These are phyloP conservation scores for Setaria viridis DNA, from an alignment of 202 grass and related monocot genomes.

Conservation along the genomic window DNA sequence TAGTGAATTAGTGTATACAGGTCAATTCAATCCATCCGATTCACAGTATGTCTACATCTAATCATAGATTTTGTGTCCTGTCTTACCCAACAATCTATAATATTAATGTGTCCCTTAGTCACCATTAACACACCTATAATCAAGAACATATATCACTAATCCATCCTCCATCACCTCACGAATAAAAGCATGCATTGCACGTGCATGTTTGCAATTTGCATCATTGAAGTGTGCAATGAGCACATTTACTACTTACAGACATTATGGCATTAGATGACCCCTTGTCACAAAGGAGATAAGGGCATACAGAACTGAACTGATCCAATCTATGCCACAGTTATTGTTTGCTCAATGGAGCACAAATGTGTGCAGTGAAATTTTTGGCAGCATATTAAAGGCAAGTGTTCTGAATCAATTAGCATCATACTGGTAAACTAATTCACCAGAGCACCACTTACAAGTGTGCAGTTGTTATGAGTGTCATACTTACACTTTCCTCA, in stretches of 20 bases:
- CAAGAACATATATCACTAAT: background rate
- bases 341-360: background rate
- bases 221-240: background rate
- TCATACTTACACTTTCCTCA: background rate
- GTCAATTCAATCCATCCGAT: background rate
- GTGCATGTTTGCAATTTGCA: background rate
- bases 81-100: background rate
- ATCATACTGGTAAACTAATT: conserved; percentile 6
- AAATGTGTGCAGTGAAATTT: background rate
- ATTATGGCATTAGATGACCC: background rate
- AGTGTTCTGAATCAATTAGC: background rate
- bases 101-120: background rate
- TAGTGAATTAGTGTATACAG: background rate
- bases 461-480: background rate
- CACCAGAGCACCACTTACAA: background rate
- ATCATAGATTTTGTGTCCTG: background rate
- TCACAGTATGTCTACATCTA: background rate
- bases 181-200: background rate
- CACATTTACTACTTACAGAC: background rate
- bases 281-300: background rate
- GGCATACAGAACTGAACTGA: background rate
- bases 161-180: background rate
- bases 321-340: background rate
- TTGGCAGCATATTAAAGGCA: background rate
- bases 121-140: background rate